These are phyloP conservation scores for Monosporascus sp. DNA, from an alignment of 2,329 filamentous ascomycete genomes.

Conservation along the genomic window DNA sequence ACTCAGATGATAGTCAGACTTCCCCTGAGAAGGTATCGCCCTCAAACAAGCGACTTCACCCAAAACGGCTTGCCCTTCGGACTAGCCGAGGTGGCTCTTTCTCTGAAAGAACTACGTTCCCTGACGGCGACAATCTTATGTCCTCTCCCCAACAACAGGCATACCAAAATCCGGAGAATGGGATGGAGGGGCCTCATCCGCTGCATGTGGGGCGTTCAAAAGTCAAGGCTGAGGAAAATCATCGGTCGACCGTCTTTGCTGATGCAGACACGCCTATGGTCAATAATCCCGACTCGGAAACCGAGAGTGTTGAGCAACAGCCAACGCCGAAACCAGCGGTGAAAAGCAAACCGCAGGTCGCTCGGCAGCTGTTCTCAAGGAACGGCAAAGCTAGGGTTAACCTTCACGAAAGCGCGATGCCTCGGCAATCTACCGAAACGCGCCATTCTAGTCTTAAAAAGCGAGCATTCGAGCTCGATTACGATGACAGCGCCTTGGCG, in stretches of 20 bases:
- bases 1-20: slow-evolving; percentile 19
- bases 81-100: slow-evolving; percentile 18
- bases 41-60: slow-evolving; percentile 17
- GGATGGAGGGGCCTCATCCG: slow-evolving; percentile 13
- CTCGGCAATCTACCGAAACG: slow-evolving; percentile 17
- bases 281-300: slow-evolving; percentile 20
- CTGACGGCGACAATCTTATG: slow-evolving; percentile 9
- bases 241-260: slow-evolving; percentile 23
- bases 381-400: slow-evolving; percentile 11
- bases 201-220: slow-evolving; percentile 10
- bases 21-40: slow-evolving; percentile 25
- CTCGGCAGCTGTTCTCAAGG: slow-evolving; percentile 21
- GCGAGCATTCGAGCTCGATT: slow-evolving; percentile 38
- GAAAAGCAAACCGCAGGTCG: slow-evolving; percentile 20
- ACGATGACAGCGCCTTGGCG: slow-evolving; percentile 50
- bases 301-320: slow-evolving; percentile 18
- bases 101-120: slow-evolving; percentile 14
- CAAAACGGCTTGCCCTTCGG: slow-evolving; percentile 15
- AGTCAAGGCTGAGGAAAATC: slow-evolving; percentile 16
- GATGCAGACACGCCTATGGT: slow-evolving; percentile 23
- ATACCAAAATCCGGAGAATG: slow-evolving; percentile 17
- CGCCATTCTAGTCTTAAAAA: slow-evolving; percentile 18
- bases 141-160: slow-evolving; percentile 13
- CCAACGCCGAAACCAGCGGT: slow-evolving; percentile 19
- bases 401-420: slow-evolving; percentile 21